These are phyloP conservation scores for Saccharomycopsis vini DNA, from an alignment of 805 yeast genomes.

Conservation along the genomic window DNA sequence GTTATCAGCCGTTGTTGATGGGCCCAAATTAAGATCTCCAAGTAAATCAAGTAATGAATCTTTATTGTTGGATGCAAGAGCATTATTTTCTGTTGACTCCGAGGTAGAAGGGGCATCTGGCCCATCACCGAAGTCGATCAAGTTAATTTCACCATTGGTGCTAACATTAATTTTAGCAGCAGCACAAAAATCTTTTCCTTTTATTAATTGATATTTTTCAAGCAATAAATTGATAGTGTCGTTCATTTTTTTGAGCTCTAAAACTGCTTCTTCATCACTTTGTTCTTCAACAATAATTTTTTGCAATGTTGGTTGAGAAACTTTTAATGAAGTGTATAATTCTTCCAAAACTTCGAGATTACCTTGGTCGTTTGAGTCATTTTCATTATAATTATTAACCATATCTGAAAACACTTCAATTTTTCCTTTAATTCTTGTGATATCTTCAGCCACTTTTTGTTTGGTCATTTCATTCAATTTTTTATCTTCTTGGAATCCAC, in stretches of 20 bases:
- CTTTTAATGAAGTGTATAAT: constrained; percentile 66
- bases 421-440: constrained; percentile 75
- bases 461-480: constrained; percentile 53
- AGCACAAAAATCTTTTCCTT: constrained; percentile 49
- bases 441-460: constrained; percentile 73
- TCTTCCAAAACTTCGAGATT: constrained; percentile 70
- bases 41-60: constrained; percentile 57
- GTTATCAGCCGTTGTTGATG: background rate
- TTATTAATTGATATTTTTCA: constrained; percentile 55
- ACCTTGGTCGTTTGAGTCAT: constrained; percentile 30
- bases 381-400: constrained; percentile 29
- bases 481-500: constrained; percentile 88
- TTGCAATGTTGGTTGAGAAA: constrained; percentile 79
- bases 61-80: constrained; percentile 29
- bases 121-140: constrained; percentile 72
- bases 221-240: constrained; percentile 66
- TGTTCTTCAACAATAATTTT: constrained; percentile 71
- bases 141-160: constrained; percentile 34
- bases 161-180: constrained; percentile 43
- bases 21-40: constrained; percentile 45
- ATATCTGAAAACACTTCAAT: constrained; percentile 83
- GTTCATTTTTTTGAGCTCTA: constrained; percentile 56
- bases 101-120: constrained; percentile 23
- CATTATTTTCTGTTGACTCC: constrained; percentile 20
- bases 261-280: constrained; percentile 50